Conservation (phyloP, 179 eudicot species). For the Silene coronaria region DNA sequence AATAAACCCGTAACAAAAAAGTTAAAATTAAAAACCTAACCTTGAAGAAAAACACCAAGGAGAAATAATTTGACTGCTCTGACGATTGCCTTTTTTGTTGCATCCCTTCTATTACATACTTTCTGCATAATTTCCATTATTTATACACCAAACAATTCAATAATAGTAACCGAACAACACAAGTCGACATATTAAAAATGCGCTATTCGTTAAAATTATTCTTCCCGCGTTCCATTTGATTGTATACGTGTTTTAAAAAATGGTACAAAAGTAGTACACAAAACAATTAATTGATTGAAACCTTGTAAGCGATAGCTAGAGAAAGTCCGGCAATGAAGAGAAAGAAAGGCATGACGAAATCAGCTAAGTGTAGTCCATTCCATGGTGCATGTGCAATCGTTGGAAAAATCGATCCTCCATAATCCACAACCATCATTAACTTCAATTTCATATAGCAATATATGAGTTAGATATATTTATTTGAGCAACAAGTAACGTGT, state of each 20-base stretch:
- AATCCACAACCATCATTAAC: constrained; percentile 88
- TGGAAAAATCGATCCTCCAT: constrained; percentile 71
- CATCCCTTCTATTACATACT: constrained; percentile 47
- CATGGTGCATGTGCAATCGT: constrained; percentile 72
- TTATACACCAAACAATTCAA: neutral
- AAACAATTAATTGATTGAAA: neutral
- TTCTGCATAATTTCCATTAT: constrained; percentile 39
- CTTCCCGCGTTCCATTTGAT: too few relatives aligned
- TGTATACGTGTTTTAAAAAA: too few relatives aligned
- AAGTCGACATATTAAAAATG: too few relatives aligned
- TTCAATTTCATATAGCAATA: constrained; percentile 14
- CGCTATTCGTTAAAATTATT: too few relatives aligned
- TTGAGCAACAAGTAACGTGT: neutral
- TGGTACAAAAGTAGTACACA: neutral
- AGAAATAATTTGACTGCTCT: constrained; percentile 57
- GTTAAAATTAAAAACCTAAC: constrained; percentile 25
- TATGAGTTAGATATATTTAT: neutral
- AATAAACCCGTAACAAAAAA: too few relatives aligned
- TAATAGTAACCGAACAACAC: neutral
- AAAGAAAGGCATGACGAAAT: constrained; percentile 90
- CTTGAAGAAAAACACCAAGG: constrained; percentile 83
- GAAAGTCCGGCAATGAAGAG: constrained; percentile 49
- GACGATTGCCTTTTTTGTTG: constrained; percentile 51
- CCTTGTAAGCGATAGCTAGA: neutral
- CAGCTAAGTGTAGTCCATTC: constrained; percentile 83